Percentiles rank a stretch among this genome's conserved stretches.
phyloP scores from a whole-genome alignment of 2,329 filamentous ascomycete species.

The Calonectria pteridis region DNA sequence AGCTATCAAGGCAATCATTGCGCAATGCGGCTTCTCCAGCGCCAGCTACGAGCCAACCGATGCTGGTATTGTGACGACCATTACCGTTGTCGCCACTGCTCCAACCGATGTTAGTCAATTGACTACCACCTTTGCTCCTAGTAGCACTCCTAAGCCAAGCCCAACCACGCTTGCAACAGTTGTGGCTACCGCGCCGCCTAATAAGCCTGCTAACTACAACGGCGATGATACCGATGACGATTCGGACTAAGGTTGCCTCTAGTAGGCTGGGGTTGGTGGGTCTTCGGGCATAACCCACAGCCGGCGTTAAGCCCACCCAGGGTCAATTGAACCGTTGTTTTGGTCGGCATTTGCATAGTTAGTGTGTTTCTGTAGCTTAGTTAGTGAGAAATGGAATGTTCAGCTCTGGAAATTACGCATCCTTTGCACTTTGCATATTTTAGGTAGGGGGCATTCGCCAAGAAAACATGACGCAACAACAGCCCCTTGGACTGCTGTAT shows the following conservation, averaged over 20 bases:
- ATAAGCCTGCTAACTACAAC: neutral
- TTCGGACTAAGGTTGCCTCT: neutral
- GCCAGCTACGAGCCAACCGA: neutral
- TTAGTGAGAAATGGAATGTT: too few relatives aligned
- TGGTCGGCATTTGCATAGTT: neutral
- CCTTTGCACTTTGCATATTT: neutral
- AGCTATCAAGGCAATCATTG: neutral
- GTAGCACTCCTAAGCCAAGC: neutral
- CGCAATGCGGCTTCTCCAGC: neutral
- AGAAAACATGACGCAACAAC: neutral
- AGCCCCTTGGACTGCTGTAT: too few relatives aligned
- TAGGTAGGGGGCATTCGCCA: neutral
- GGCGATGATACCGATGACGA: neutral
- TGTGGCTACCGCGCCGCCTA: neutral
- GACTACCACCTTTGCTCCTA: neutral
- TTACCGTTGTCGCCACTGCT: neutral
- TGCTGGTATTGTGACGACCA: neutral
- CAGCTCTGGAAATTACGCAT: neutral
- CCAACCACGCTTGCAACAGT: neutral
- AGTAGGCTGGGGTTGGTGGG: neutral
- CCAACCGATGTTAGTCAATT: neutral
- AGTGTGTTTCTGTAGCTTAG: neutral
- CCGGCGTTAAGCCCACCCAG: too few relatives aligned
- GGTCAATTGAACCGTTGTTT: neutral
- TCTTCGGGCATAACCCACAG: neutral